Conservation (phyloP, 1,284 basidiomycete genomes). For the Omphalotus olearius region DNA sequence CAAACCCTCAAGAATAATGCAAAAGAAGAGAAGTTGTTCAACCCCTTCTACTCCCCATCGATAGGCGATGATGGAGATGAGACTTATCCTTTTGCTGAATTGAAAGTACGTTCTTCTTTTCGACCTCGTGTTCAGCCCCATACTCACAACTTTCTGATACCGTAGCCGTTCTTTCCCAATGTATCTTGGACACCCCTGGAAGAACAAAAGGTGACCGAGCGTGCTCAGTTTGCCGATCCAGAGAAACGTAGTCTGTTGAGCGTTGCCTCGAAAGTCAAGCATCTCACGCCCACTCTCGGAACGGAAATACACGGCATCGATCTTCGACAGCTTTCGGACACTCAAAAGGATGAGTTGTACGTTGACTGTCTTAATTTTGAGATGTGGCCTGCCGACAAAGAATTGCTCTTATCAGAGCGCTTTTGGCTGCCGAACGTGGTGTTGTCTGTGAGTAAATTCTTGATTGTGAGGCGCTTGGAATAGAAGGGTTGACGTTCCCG, state of each 20-base stretch:
- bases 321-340: constrained; percentile 50
- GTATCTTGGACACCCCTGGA: constrained; percentile 61
- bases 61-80: constrained; percentile 46
- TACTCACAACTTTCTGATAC: not conserved
- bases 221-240: constrained; percentile 57
- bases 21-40: constrained; percentile 35
- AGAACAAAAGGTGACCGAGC: constrained; percentile 57
- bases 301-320: constrained; percentile 64
- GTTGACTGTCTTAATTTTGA: constrained; percentile 11
- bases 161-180: constrained; percentile 65
- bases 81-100: constrained; percentile 53
- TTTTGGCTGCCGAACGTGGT: constrained; percentile 66
- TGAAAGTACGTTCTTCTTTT: constrained; percentile 44
- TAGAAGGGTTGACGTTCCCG: constrained; percentile 17
- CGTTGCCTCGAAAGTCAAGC: constrained; percentile 55
- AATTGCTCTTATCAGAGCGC: constrained; percentile 37
- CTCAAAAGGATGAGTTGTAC: constrained; percentile 67
- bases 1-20: constrained; percentile 15
- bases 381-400: constrained; percentile 3
- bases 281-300: constrained; percentile 61
- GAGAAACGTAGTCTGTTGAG: constrained; percentile 52
- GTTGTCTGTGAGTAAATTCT: constrained; percentile 56
- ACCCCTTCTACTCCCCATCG: constrained; percentile 66
- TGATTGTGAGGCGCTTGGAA: not conserved
- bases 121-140: not conserved